Conservation (phyloP, 805 yeast genomes). For the Saccharomycopsis vini region DNA sequence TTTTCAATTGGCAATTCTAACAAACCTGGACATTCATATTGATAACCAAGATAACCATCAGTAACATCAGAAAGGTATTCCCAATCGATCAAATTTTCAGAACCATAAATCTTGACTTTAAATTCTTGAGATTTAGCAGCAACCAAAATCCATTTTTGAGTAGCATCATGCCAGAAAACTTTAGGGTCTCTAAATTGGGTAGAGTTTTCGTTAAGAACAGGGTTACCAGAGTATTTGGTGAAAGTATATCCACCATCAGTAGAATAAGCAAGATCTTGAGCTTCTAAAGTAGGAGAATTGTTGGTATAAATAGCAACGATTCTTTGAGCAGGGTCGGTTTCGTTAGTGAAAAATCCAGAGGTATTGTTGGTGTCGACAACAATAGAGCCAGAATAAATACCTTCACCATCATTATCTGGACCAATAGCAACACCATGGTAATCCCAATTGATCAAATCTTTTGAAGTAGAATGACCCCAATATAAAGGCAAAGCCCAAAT, state of each 20-base stretch:
- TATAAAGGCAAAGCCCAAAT: conserved; percentile 29
- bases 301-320: conserved; percentile 32
- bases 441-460: conserved; percentile 29
- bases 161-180: conserved; percentile 28
- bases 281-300: conserved; percentile 23
- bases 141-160: conserved; percentile 27
- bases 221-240: conserved; percentile 25
- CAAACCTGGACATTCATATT: conserved; percentile 36
- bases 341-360: conserved; percentile 27
- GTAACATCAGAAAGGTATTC: conserved; percentile 24
- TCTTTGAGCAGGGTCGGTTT: conserved; percentile 26
- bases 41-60: conserved; percentile 28
- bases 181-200: conserved; percentile 31
- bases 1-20: conserved; percentile 25
- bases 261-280: conserved; percentile 30
- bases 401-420: conserved; percentile 24
- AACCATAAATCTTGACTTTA: conserved; percentile 25
- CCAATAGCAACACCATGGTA: conserved; percentile 28
- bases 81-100: conserved; percentile 25
- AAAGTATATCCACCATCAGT: conserved; percentile 31
- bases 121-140: conserved; percentile 26
- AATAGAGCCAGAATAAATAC: conserved; percentile 31
- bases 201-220: conserved; percentile 27
- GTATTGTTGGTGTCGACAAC: conserved; percentile 32
- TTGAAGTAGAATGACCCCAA: conserved; percentile 36